Conservation (phyloP, 805 yeast species). For the Pichia membranifaciens region DNA sequence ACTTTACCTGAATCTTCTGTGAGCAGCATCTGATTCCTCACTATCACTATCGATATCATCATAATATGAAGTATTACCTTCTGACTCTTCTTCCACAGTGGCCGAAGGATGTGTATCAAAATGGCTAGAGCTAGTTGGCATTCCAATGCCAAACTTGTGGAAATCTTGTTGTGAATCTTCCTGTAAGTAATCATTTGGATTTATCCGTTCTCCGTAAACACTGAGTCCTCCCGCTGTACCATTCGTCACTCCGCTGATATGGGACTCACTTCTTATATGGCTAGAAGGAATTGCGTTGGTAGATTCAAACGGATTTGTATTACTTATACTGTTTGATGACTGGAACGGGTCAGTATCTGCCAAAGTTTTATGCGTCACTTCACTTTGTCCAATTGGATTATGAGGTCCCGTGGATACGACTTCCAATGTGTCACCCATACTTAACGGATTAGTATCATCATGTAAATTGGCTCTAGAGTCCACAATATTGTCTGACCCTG, state of each 20-base stretch:
- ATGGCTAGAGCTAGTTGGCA: background rate
- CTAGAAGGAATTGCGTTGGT: background rate
- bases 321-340: background rate
- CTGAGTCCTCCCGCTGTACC: slow-evolving; percentile 9
- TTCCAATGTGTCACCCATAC: background rate
- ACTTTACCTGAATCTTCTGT: background rate
- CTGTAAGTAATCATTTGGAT: slow-evolving; percentile 1
- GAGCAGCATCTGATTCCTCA: slow-evolving; percentile 1
- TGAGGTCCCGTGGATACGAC: background rate
- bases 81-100: background rate
- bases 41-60: slow-evolving; percentile 1
- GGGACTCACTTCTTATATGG: slow-evolving; percentile 6
- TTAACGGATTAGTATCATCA: background rate
- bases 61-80: background rate
- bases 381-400: background rate
- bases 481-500: background rate
- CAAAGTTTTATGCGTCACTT: background rate
- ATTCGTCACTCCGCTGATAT: slow-evolving; percentile 2
- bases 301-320: slow-evolving; percentile 9
- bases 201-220: slow-evolving; percentile 10
- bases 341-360: slow-evolving; percentile 3
- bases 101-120: background rate
- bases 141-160: background rate
- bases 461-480: background rate
- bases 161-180: background rate